Conservation (phyloP, 129 eudicot species). For the Artemisia annua region DNA sequence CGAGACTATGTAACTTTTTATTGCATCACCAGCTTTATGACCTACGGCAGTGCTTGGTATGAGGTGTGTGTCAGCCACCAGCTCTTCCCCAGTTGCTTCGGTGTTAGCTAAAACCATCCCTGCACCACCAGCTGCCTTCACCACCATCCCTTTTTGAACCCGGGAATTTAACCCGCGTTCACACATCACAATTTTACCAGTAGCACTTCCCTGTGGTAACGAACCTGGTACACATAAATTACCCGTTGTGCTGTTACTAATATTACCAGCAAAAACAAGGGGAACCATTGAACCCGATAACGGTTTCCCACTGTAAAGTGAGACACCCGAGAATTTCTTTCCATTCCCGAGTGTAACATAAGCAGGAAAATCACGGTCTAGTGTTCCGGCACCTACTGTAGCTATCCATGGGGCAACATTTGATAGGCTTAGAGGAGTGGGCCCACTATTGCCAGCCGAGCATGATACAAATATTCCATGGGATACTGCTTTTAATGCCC, state of each 20-base stretch:
- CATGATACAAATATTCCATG: conserved; percentile 62
- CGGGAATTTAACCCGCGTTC: conserved; percentile 57
- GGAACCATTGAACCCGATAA: conserved; percentile 33
- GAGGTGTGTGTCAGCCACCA: conserved; percentile 68
- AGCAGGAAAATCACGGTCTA: conserved; percentile 74
- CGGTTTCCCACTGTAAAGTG: conserved; percentile 62
- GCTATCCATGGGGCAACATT: conserved; percentile 81
- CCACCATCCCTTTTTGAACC: conserved; percentile 58
- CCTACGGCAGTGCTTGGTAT: conserved; percentile 63
- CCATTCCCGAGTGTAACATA: conserved; percentile 51
- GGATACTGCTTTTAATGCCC: conserved; percentile 55
- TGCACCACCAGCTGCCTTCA: conserved; percentile 62
- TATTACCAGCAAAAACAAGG: conserved; percentile 52
- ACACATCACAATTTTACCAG: conserved; percentile 67
- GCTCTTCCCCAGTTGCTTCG: conserved; percentile 53
- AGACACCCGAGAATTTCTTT: conserved; percentile 49
- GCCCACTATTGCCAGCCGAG: conserved; percentile 77
- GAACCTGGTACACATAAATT: conserved; percentile 51
- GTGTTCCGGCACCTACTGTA: conserved; percentile 70
- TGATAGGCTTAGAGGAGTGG: conserved; percentile 46
- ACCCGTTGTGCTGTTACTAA: conserved; percentile 33
- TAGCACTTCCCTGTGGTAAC: conserved; percentile 38
- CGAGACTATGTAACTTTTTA: conserved; percentile 48
- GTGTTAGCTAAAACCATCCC: conserved; percentile 72
- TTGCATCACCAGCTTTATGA: conserved; percentile 47